Conservation (phyloP, 2,329 filamentous ascomycete genomes). For the Ophiocordyceps polyrhachis-furcata region DNA sequence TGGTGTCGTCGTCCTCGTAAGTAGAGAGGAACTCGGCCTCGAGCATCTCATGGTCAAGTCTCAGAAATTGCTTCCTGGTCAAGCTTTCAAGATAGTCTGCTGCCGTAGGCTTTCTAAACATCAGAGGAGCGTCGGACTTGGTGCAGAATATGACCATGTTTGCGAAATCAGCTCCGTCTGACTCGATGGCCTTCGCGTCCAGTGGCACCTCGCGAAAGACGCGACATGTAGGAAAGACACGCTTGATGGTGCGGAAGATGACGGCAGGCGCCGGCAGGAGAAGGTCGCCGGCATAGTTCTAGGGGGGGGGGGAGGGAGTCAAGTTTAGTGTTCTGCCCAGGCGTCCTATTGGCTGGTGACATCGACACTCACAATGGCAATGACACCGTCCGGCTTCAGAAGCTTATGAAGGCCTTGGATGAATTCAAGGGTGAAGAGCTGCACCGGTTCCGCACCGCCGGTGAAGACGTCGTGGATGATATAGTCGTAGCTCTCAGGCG, state of each 20-base stretch:
- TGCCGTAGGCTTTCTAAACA: conserved; percentile 46
- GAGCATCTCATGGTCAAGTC: conserved; percentile 54
- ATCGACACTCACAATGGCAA: conserved; percentile 54
- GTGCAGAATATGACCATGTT: conserved; percentile 95
- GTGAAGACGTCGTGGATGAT: conserved; percentile 98
- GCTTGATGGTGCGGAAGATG: conserved; percentile 63
- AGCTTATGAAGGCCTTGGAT: conserved; percentile 50
- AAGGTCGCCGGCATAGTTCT: conserved; percentile 94
- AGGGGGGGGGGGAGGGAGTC: neutral
- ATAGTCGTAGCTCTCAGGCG: conserved; percentile 53
- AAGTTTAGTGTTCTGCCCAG: neutral
- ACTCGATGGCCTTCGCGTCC: conserved; percentile 26
- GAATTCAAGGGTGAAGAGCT: conserved; percentile 78
- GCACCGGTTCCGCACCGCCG: conserved; percentile 76
- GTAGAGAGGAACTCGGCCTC: conserved; percentile 26
- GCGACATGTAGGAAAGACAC: conserved; percentile 76
- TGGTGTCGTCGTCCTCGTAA: conserved; percentile 20
- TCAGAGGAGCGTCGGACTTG: conserved; percentile 34
- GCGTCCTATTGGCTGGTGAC: neutral
- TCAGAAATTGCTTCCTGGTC: conserved; percentile 49
- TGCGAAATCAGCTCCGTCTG: conserved; percentile 52
- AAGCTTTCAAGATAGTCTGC: conserved; percentile 56
- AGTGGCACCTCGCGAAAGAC: conserved; percentile 65
- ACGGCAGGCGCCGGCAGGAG: conserved; percentile 55
- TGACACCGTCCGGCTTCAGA: conserved; percentile 58